Evolutionary conservation across 2,329 filamentous ascomycete genomes (phyloP), one percentile per base, ranked within the genome.

Genomic region (Cytospora paraplurivora): DNA sequence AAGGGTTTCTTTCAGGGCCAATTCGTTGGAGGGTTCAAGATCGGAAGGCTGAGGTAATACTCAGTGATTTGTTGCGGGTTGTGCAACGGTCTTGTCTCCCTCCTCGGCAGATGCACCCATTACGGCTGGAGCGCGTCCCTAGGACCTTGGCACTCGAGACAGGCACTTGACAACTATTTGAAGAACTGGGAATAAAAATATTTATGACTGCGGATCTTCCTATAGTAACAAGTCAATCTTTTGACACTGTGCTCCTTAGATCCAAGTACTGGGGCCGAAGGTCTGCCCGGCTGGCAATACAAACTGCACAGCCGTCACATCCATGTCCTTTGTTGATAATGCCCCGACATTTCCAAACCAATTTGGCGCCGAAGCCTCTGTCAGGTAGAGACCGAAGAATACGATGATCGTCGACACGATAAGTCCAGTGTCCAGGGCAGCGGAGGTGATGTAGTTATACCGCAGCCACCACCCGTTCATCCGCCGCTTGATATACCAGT

Each of bases 381-480:
- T 87, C 67, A 91, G 73, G 62, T 86, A 85, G 34, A 92, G 76
- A 1, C 86, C 82, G 68, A 90, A 85, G 78, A 92, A 90, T 63
- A 92, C 88, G 63, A 92, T 73, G 41, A 92, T 82, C 0, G 88
- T 88, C 38, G 82, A 84, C 21, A 91, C 73, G 13, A 88, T 85
- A 6, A 91, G 79, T 6, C 89, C 89, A 56, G 84, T 84, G 73
- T 92, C 89, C 44, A 92, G 77, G 1, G 86, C 89, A 0, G 89
- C 89, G 21, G 88, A 90, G 0, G 88, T 85, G 71, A 91, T 82
- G 73, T 92, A 92, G 77, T 92, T 92, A 77, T 91, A 92, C 73
- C 88, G 86, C 74, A 89, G 78, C 59, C 89, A 92, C 89, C 89
- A 92, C 38, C 87, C 88, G 4, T 81, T 84, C 75, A 83, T 88